phyloP scores from a whole-genome alignment of 139 green algal genomes.

The Chlamydomonas schloesseri region DNA sequence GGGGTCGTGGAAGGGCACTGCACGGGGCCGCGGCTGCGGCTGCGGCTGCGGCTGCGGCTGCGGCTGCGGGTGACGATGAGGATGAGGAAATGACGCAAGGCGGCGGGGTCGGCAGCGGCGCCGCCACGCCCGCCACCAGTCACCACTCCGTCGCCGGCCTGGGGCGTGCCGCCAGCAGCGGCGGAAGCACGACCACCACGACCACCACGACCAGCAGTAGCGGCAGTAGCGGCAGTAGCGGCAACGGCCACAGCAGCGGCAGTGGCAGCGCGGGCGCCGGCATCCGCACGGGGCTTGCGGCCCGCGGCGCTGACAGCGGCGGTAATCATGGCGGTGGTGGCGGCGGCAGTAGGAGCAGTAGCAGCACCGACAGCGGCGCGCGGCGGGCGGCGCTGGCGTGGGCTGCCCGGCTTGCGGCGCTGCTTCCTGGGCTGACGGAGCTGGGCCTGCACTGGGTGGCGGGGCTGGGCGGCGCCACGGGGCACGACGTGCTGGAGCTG shows the following conservation, averaged over 20 bases:
- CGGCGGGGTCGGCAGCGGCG: too few relatives aligned
- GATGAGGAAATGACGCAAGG: too few relatives aligned
- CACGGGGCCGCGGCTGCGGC: too few relatives aligned
- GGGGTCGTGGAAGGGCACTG: too few relatives aligned
- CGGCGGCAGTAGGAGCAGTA: neutral
- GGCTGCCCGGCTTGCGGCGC: neutral
- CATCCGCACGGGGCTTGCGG: too few relatives aligned
- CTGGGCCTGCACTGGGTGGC: neutral
- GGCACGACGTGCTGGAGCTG: conserved; percentile 1
- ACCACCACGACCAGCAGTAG: neutral
- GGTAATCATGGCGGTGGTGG: too few relatives aligned
- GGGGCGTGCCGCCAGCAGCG: too few relatives aligned
- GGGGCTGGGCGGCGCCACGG: neutral
- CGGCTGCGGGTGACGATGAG: too few relatives aligned
- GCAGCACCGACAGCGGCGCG: neutral
- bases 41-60: too few relatives aligned
- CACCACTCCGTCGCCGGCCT: too few relatives aligned
- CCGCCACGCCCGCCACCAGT: too few relatives aligned
- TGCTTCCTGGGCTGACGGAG: neutral
- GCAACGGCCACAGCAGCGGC: neutral
- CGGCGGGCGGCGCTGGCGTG: neutral
- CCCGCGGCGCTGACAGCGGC: too few relatives aligned
- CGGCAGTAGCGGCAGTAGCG: neutral
- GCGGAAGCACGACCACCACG: neutral
- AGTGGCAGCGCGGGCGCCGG: neutral